phyloP scores from a whole-genome alignment of 148 eudicot species.

The Chenopodium suecicum region DNA sequence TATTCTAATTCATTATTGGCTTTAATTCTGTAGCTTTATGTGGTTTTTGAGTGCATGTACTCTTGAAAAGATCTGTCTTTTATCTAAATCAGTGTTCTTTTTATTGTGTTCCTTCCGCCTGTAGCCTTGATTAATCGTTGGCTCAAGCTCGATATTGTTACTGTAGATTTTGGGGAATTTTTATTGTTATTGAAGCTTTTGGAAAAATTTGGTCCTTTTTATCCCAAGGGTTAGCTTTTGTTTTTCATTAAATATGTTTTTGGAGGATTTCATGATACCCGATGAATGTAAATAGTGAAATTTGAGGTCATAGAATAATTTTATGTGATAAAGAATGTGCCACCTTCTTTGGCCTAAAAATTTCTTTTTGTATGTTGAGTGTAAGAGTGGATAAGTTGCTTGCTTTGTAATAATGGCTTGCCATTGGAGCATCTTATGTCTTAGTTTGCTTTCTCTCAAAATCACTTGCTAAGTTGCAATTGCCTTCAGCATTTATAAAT shows the following conservation, averaged over 20 bases:
- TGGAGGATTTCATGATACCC: too few relatives aligned
- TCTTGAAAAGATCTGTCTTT: neutral
- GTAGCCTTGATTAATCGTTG: too few relatives aligned
- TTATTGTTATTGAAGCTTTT: neutral
- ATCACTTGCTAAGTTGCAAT: neutral
- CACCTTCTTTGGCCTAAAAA: neutral
- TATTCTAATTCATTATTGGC: neutral
- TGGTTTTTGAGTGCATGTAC: neutral
- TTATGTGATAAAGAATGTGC: neutral
- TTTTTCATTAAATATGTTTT: neutral
- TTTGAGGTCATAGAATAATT: neutral
- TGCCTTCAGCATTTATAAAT: slow-evolving; percentile 5
- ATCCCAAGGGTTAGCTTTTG: neutral
- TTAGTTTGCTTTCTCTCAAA: neutral
- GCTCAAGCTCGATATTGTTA: too few relatives aligned
- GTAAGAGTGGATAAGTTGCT: neutral
- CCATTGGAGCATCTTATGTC: neutral
- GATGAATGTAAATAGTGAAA: neutral
- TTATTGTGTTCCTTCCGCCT: neutral
- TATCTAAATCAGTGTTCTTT: neutral
- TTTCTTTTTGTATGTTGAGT: neutral
- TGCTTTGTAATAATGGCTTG: neutral
- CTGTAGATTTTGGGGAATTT: neutral
- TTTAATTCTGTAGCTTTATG: neutral
- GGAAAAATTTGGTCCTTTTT: neutral